Percentiles rank a stretch among this genome's conserved stretches.
These are phyloP conservation scores for Filosporella fistucella DNA, from an alignment of 495 filamentous ascomycete species.

Conservation along the genomic window DNA sequence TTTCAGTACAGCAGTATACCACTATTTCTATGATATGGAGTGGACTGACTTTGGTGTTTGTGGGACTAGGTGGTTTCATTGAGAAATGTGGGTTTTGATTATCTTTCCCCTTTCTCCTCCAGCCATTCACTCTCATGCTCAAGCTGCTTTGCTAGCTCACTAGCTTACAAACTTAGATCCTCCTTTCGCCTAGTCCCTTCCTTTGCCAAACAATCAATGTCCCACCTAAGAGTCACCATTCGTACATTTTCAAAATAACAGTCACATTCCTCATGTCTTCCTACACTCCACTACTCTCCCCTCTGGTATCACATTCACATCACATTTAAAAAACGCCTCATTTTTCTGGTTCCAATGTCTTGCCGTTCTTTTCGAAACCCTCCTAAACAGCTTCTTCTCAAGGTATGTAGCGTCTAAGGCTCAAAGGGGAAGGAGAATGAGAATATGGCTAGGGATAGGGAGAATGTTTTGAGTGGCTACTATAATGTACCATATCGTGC, in stretches of 20 bases:
- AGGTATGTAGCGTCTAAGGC: neutral
- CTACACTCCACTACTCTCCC: neutral
- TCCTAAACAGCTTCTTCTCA: neutral
- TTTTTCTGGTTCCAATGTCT: conserved; percentile 5
- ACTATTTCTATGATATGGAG: neutral
- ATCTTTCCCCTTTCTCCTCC: neutral
- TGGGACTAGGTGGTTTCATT: neutral
- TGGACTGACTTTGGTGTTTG: neutral
- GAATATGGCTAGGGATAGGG: neutral
- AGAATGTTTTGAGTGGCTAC: neutral
- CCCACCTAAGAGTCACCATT: neutral
- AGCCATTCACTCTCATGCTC: neutral
- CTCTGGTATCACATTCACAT: neutral
- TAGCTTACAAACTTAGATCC: neutral
- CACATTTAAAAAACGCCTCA: neutral
- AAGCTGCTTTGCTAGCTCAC: too few species aligned
- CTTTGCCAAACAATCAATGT: neutral
- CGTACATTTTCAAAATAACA: neutral
- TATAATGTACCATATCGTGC: neutral
- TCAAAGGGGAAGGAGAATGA: neutral
- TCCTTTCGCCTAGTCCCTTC: neutral
- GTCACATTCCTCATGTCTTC: neutral
- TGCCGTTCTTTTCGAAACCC: neutral
- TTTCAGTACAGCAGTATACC: conserved; percentile 1
- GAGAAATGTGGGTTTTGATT: neutral